These are phyloP conservation scores for Marasmius oreades DNA, from an alignment of 1,284 basidiomycete species.

Conservation along the genomic window DNA sequence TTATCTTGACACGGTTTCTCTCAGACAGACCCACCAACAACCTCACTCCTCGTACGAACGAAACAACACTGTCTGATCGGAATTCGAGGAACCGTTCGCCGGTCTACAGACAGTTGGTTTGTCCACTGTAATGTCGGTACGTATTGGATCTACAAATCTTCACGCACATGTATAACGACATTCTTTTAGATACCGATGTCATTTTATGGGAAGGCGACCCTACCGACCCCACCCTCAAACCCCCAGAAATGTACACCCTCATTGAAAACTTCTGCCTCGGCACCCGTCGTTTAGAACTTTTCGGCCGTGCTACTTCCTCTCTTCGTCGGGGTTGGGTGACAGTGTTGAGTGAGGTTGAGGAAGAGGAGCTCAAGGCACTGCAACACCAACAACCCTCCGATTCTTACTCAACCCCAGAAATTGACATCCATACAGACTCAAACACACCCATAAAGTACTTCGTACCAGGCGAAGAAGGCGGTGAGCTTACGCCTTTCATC, in stretches of 20 bases:
- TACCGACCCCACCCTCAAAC: constrained; percentile 78
- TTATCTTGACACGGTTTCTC: constrained; percentile 10
- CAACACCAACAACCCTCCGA: too few species aligned
- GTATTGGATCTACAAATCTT: constrained; percentile 24
- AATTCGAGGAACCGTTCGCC: constrained; percentile 94
- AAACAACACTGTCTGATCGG: constrained; percentile 98
- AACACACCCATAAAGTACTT: constrained; percentile 31
- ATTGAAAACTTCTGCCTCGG: constrained; percentile 99
- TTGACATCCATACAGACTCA: constrained; percentile 21
- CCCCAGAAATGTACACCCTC: constrained; percentile 92
- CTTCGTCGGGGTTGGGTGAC: constrained; percentile 93
- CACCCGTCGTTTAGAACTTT: constrained; percentile 87
- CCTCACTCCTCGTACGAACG: constrained; percentile 80
- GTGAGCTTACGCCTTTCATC: constrained; percentile 46
- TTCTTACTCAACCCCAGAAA: too few species aligned
- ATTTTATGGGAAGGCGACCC: constrained; percentile 92
- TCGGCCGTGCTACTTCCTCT: constrained; percentile 69
- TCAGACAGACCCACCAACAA: constrained; percentile 75
- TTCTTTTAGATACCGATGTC: constrained; percentile 84
- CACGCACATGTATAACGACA: constrained; percentile 1
- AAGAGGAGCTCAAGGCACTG: constrained; percentile 33
- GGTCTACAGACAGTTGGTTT: constrained; percentile 92
- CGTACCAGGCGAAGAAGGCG: constrained; percentile 38
- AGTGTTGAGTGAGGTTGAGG: constrained; percentile 65
- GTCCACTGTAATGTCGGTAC: constrained; percentile 95